Evolutionary conservation across 1,284 basidiomycete genomes (phyloP).

Genomic region (Ustilago loliicola): DNA sequence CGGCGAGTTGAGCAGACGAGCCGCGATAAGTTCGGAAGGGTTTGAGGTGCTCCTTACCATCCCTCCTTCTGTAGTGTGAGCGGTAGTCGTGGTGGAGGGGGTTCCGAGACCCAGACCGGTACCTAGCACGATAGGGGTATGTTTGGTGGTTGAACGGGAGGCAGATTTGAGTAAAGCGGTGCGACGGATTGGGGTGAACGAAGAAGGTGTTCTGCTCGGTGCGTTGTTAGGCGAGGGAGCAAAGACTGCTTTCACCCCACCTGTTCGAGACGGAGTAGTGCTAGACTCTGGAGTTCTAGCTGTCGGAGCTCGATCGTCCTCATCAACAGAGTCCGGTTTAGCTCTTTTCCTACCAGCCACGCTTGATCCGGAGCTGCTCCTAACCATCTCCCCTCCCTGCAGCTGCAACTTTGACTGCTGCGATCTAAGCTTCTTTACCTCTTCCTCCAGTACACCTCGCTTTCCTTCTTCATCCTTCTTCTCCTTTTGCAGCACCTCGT

Average conservation of each 20-base stretch:
- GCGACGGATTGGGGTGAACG: conserved; percentile 34
- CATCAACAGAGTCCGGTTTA: conserved; percentile 19
- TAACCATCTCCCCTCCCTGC: conserved; percentile 1
- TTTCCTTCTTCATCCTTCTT: neutral
- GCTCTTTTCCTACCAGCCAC: conserved; percentile 35
- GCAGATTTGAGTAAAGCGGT: conserved; percentile 5
- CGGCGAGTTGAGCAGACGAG: conserved; percentile 6
- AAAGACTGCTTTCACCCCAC: conserved; percentile 21
- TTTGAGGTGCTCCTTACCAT: conserved; percentile 42
- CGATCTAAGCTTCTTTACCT: conserved; percentile 3
- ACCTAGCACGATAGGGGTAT: conserved; percentile 8
- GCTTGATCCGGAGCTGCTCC: neutral
- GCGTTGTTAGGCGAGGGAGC: conserved; percentile 15
- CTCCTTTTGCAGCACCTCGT: conserved; percentile 35
- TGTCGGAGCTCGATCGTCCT: neutral
- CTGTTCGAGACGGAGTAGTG: neutral
- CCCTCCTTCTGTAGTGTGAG: conserved; percentile 7
- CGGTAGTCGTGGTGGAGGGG: conserved; percentile 8
- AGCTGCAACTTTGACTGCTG: neutral
- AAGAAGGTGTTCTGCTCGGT: neutral
- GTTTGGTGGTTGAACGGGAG: conserved; percentile 6
- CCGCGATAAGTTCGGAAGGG: conserved; percentile 39
- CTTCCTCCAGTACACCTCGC: neutral
- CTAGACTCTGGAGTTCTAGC: neutral
- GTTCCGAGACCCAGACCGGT: conserved; percentile 16